Evolutionary conservation across 2,329 filamentous ascomycete genomes (phyloP).

Genomic region (Chrysoporthe cubensis): DNA sequence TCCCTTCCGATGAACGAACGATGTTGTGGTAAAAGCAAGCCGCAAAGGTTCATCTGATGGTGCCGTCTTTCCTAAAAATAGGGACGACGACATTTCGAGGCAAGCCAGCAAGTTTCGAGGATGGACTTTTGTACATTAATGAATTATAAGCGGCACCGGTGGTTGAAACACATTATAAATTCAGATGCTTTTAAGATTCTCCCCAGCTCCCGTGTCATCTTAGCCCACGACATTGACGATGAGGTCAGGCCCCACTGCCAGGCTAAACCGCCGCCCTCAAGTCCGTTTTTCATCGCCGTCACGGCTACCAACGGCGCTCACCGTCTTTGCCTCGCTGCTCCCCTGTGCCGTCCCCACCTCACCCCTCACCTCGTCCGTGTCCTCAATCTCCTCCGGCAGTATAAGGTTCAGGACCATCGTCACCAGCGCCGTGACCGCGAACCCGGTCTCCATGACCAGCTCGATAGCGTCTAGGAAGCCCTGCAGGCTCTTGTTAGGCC

Average conservation of each 20-base stretch:
- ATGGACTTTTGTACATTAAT: no score
- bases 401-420: conserved; percentile 74
- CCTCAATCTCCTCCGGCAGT: conserved; percentile 76
- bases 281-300: conserved; percentile 10
- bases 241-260: no score
- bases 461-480: conserved; percentile 78
- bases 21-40: no score
- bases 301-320: background rate
- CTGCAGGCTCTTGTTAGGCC: conserved; percentile 66
- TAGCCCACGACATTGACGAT: no score
- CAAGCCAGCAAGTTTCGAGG: no score
- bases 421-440: conserved; percentile 74
- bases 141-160: no score
- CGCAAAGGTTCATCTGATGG: no score
- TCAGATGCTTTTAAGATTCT: no score
- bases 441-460: conserved; percentile 75
- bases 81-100: background rate
- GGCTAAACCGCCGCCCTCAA: background rate
- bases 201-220: no score
- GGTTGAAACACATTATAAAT: no score
- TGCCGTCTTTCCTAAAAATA: background rate
- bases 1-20: no score
- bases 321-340: background rate
- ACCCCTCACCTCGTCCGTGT: conserved; percentile 51
- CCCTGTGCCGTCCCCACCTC: conserved; percentile 8